A percentile compares a stretch with the other conserved stretches of the same genome.
These are phyloP conservation scores for Diplodia corticola DNA, from an alignment of 2,329 filamentous ascomycete species.

Conservation along the genomic window DNA sequence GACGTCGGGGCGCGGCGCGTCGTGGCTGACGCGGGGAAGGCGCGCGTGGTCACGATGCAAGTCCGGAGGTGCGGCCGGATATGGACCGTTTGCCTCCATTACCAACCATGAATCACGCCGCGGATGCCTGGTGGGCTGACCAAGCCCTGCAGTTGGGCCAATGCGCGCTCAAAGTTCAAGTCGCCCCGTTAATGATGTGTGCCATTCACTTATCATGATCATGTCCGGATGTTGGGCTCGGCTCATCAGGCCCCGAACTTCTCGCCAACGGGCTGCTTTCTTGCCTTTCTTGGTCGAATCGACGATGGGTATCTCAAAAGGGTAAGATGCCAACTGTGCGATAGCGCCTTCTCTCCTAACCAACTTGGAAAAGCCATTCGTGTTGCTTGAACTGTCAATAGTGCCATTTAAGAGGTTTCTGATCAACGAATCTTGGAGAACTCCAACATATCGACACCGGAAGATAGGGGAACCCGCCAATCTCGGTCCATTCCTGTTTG, in stretches of 20 bases:
- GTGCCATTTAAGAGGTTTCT: background rate
- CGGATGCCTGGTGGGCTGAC: background rate
- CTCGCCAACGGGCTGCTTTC: too few relatives aligned
- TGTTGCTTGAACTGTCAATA: background rate
- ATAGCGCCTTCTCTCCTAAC: background rate
- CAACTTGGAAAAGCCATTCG: background rate
- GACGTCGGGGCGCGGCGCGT: constrained; percentile 9
- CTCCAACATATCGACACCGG: background rate
- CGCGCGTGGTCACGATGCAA: constrained; percentile 8
- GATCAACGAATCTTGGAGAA: background rate
- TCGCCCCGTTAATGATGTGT: too few relatives aligned
- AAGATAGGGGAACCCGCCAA: background rate
- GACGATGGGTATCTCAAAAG: background rate
- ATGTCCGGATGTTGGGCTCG: too few relatives aligned
- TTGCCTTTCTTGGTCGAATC: too few relatives aligned
- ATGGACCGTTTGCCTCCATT: background rate
- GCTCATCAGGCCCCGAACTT: too few relatives aligned
- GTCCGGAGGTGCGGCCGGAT: background rate
- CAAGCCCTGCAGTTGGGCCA: too few relatives aligned
- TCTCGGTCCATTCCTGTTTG: background rate
- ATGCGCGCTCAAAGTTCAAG: too few relatives aligned
- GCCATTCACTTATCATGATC: too few relatives aligned
- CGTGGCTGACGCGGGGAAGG: background rate
- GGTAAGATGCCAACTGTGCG: background rate
- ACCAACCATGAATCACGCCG: background rate